Percentiles rank a stretch among this genome's conserved stretches.
Evolutionary conservation across 1,284 basidiomycete genomes (phyloP).

Genomic region (Volvariella surrecta): DNA sequence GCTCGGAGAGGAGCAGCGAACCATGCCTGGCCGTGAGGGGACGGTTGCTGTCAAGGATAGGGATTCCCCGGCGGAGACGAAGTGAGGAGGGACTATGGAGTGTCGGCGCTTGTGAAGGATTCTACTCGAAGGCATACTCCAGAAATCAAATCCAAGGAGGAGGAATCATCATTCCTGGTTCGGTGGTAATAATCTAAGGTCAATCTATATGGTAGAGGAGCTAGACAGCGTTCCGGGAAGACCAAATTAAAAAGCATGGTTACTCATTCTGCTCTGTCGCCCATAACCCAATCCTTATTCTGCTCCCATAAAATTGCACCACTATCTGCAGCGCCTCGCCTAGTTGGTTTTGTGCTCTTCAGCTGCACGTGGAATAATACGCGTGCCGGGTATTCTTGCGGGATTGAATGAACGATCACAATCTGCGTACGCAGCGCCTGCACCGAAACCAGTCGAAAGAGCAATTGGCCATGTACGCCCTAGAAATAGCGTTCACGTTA

Average conservation of each 20-base stretch:
- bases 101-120: background rate
- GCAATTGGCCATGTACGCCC: conserved; percentile 97
- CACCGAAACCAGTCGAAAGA: conserved; percentile 85
- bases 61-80: background rate
- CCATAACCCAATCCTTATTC: conserved; percentile 4
- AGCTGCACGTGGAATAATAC: conserved; percentile 46
- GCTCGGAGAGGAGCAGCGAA: conserved; percentile 49
- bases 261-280: conserved; percentile 4
- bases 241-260: no score
- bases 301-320: conserved; percentile 2
- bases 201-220: conserved; percentile 4
- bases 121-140: background rate
- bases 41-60: conserved; percentile 9
- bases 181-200: conserved; percentile 7
- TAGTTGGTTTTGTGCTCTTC: conserved; percentile 12
- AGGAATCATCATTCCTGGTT: no score
- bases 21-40: conserved; percentile 16
- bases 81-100: background rate
- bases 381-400: conserved; percentile 84
- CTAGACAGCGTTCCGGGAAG: background rate
- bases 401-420: conserved; percentile 97
- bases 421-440: conserved; percentile 87
- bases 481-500: conserved; percentile 24
- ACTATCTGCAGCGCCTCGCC: background rate
- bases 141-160: no score